Base-by-base conservation (phyloP, 2,329 filamentous ascomycete species). In the Decorospora gaudefroyi region DNA sequence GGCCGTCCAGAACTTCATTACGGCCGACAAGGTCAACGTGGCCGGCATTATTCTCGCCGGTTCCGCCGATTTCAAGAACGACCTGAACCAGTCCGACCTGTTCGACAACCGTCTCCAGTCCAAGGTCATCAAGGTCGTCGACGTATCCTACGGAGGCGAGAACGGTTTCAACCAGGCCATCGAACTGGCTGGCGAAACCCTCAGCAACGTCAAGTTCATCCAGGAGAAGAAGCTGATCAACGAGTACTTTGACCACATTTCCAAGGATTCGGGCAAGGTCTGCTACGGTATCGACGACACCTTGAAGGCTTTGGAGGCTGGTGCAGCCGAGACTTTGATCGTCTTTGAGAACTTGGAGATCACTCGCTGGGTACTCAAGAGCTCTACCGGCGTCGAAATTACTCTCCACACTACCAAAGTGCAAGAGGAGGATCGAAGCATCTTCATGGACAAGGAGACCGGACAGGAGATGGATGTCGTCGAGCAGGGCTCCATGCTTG, bases 141-240 rank as follows among this genome's bases (percentile, higher is more conserved):
- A 99, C 72, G 95, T 99, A 30, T 97, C 92, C 10, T 99, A 99
- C 67, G 93, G 93, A 72, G 93, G 93, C 61, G 95, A 99, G 77
- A 97, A 97, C 78, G 93, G 93, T 32, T 99, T 99, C 82, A 99
- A 99, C 78, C 95, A 99, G 77, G 93, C 93, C 49, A 99, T 99
- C 55, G 93, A 99, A 70, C 75, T 99, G 64, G 87, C 93, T 17
- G 83, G 90, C 6, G 95, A 99, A 79, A 99, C 93, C 6, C 82
- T 99, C 33, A 88, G 91, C 74, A 99, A 97, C 70, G 93, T 99
- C 82, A 99, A 99, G 77, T 99, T 99, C 73, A 96, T 99, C 72
- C 93, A 99, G 76, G 93, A 99, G 82, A 99, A 99, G 87, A 99
- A 96, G 79, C 84, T 99, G 53, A 99, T 99, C 68, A 92, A 92